Conservation (phyloP, 2,329 filamentous ascomycete species). For the Macrophomina phaseolina region DNA sequence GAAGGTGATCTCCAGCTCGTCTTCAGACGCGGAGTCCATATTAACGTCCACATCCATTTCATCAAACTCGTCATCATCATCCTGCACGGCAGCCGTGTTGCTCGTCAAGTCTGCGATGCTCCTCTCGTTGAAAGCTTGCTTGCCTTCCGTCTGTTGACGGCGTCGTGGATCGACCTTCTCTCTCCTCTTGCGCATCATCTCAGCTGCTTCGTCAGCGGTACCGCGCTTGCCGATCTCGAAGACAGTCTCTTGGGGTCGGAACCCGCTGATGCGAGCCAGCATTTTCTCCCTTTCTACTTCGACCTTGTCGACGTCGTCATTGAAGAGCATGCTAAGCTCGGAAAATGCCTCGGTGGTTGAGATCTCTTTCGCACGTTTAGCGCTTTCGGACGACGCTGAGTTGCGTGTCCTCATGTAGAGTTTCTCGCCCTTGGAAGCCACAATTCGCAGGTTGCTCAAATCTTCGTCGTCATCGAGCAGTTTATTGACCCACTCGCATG, state of each 20-base stretch:
- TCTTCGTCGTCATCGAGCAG: constrained; percentile 77
- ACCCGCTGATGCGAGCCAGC: constrained; percentile 86
- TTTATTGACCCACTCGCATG: constrained; percentile 84
- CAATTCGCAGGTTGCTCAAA: constrained; percentile 70
- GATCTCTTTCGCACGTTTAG: constrained; percentile 82
- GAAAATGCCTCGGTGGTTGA: constrained; percentile 72
- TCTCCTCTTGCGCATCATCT: constrained; percentile 75
- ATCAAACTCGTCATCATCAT: constrained; percentile 35
- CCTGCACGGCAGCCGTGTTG: not conserved
- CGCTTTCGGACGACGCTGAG: constrained; percentile 87
- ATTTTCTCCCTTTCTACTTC: constrained; percentile 78
- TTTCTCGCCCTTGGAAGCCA: constrained; percentile 87
- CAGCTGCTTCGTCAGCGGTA: constrained; percentile 68
- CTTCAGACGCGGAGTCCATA: constrained; percentile 54
- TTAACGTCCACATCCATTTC: constrained; percentile 25
- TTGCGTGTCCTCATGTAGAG: constrained; percentile 90
- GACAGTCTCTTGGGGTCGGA: constrained; percentile 90
- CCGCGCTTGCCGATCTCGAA: constrained; percentile 86
- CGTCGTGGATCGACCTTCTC: constrained; percentile 69
- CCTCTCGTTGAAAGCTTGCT: constrained; percentile 30
- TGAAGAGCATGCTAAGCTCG: constrained; percentile 81
- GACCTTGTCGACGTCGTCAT: constrained; percentile 61
- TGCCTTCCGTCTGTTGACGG: constrained; percentile 49
- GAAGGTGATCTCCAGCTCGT: constrained; percentile 61
- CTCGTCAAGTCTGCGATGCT: not conserved